Evolutionary conservation across 805 yeast genomes (phyloP).

Genomic region (Candida nemodendra): DNA sequence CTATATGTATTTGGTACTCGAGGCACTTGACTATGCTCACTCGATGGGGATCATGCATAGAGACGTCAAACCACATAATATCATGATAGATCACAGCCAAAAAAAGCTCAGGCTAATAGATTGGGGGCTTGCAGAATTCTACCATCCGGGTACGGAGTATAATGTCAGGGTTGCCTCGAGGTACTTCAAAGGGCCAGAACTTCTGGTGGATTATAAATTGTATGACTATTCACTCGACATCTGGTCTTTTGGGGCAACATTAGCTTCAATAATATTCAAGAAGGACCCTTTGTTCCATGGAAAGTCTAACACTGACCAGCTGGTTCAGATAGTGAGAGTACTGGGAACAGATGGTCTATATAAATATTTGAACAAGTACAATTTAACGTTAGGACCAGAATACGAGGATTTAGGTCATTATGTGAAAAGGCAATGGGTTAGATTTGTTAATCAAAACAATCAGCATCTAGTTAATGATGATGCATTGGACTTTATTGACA

Average conservation of each 20-base stretch:
- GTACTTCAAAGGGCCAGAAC: slow-evolving; percentile 91
- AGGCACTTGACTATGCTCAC: slow-evolving; percentile 86
- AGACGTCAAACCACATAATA: slow-evolving; percentile 94
- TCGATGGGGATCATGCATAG: slow-evolving; percentile 96
- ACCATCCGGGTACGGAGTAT: slow-evolving; percentile 84
- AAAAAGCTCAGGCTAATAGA: slow-evolving; percentile 78
- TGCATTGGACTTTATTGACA: slow-evolving; percentile 78
- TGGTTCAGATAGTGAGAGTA: slow-evolving; percentile 84
- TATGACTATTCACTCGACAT: slow-evolving; percentile 90
- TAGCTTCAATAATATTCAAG: slow-evolving; percentile 86
- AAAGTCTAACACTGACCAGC: slow-evolving; percentile 84
- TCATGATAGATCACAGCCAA: slow-evolving; percentile 84
- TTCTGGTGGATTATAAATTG: slow-evolving; percentile 78
- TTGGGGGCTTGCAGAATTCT: slow-evolving; percentile 96
- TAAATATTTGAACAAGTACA: slow-evolving; percentile 68
- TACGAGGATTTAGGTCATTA: slow-evolving; percentile 75
- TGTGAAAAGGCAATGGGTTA: slow-evolving; percentile 82
- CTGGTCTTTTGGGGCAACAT: slow-evolving; percentile 93
- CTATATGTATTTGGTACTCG: slow-evolving; percentile 77
- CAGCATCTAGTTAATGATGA: slow-evolving; percentile 66
- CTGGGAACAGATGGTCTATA: slow-evolving; percentile 81
- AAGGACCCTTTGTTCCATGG: slow-evolving; percentile 94
- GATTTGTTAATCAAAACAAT: slow-evolving; percentile 71
- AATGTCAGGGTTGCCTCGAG: slow-evolving; percentile 93
- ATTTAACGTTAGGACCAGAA: slow-evolving; percentile 67